phyloP scores from a whole-genome alignment of 1,284 basidiomycete species.

The Trichosporon sp. region DNA sequence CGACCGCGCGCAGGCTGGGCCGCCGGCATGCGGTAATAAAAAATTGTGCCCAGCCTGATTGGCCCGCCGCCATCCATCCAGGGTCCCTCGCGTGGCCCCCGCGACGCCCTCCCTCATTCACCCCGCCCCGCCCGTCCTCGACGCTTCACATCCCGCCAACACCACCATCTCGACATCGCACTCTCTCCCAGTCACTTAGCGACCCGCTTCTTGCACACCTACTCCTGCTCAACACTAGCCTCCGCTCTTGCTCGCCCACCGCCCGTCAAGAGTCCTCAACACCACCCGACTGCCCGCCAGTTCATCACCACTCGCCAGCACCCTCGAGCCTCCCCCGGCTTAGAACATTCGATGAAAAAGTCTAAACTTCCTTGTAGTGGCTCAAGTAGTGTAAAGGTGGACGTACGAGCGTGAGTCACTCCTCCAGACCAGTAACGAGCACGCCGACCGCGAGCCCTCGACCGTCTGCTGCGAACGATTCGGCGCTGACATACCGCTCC shows the following conservation, averaged over 20 bases:
- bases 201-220: neutral
- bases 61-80: too few relatives aligned
- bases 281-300: neutral
- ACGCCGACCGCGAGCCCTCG: neutral
- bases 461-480: neutral
- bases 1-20: too few relatives aligned
- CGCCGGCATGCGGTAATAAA: too few relatives aligned
- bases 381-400: constrained; percentile 31
- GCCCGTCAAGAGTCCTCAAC: neutral
- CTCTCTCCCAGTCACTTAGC: neutral
- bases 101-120: neutral
- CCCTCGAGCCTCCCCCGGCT: neutral
- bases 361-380: constrained; percentile 47
- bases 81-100: neutral
- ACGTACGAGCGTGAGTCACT: constrained; percentile 33
- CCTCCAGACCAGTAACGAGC: neutral
- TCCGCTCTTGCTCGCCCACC: neutral
- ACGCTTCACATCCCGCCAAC: neutral
- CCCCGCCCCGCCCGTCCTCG: neutral
- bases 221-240: neutral
- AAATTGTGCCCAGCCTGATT: too few relatives aligned
- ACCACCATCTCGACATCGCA: neutral
- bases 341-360: constrained; percentile 32
- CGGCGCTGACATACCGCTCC: constrained; percentile 1
- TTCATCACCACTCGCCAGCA: neutral